Conservation (phyloP, 2,329 filamentous ascomycete species). For the Cryphonectria naterciae region DNA sequence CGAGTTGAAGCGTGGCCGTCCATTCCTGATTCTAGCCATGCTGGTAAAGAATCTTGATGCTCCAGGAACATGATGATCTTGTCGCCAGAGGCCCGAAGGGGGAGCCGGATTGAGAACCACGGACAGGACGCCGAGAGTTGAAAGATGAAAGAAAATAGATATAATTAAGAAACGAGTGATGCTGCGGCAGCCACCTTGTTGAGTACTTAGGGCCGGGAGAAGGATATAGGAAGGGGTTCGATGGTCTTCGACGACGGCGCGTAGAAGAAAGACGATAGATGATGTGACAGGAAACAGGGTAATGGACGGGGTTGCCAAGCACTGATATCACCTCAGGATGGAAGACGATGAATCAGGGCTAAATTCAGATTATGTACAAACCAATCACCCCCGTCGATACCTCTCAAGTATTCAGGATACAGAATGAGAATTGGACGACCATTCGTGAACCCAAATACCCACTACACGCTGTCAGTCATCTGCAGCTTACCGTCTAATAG, state of each 20-base stretch:
- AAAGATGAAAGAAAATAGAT: neutral
- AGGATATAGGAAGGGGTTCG: neutral
- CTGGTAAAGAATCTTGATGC: slow-evolving; percentile 27
- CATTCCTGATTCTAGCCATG: slow-evolving; percentile 36
- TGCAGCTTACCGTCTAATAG: neutral
- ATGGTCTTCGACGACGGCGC: neutral
- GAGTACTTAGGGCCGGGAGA: neutral
- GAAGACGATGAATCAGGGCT: neutral
- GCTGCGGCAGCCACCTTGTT: neutral
- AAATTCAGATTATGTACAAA: neutral
- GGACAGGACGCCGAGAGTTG: neutral
- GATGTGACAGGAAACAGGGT: neutral
- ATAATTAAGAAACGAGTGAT: neutral
- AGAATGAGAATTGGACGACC: neutral
- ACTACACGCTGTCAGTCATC: neutral
- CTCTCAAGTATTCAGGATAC: neutral
- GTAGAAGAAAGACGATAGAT: neutral
- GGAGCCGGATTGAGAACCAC: neutral
- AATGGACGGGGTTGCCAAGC: neutral
- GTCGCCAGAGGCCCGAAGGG: slow-evolving; percentile 3
- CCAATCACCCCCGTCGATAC: neutral
- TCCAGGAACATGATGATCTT: slow-evolving; percentile 22
- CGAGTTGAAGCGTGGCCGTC: slow-evolving; percentile 45
- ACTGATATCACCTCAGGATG: neutral
- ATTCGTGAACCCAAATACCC: neutral